Conservation (phyloP, 2,329 filamentous ascomycete genomes). For the Septoria petroselini region DNA sequence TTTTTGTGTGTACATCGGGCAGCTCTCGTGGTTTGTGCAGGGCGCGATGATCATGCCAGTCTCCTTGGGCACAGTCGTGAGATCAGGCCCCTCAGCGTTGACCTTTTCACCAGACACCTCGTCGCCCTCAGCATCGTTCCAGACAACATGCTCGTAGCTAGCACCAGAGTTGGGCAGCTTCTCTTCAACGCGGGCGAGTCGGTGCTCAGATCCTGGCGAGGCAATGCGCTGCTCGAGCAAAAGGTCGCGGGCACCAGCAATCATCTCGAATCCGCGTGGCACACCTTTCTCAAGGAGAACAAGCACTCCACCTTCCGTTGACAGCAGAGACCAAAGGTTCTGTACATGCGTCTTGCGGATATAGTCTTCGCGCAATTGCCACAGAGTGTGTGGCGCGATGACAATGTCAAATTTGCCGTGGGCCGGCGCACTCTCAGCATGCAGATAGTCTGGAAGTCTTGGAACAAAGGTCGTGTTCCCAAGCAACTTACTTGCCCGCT, state of each 20-base stretch:
- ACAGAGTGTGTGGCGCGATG: constrained; percentile 79
- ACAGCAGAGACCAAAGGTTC: constrained; percentile 85
- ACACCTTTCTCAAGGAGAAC: constrained; percentile 88
- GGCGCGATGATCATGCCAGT: constrained; percentile 60
- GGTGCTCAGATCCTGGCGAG: constrained; percentile 47
- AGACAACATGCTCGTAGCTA: constrained; percentile 17
- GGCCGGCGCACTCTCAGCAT: constrained; percentile 52
- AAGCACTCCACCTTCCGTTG: constrained; percentile 79
- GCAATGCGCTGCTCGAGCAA: constrained; percentile 73
- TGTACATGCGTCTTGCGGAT: constrained; percentile 75
- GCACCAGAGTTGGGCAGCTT: constrained; percentile 36
- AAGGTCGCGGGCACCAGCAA: constrained; percentile 78
- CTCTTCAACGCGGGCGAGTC: constrained; percentile 18
- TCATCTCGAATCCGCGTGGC: constrained; percentile 84
- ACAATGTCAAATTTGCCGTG: constrained; percentile 76
- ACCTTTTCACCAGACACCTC: not conserved
- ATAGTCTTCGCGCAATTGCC: constrained; percentile 71
- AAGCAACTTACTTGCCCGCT: constrained; percentile 71
- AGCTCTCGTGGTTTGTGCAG: constrained; percentile 84
- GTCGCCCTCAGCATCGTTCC: constrained; percentile 20
- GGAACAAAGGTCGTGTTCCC: constrained; percentile 90
- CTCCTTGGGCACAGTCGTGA: constrained; percentile 45
- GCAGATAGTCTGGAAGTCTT: constrained; percentile 79
- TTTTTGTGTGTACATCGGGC: constrained; percentile 76
- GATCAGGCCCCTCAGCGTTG: constrained; percentile 2